These are phyloP conservation scores for Ogataea haglerorum DNA, from an alignment of 805 yeast species.

Conservation along the genomic window DNA sequence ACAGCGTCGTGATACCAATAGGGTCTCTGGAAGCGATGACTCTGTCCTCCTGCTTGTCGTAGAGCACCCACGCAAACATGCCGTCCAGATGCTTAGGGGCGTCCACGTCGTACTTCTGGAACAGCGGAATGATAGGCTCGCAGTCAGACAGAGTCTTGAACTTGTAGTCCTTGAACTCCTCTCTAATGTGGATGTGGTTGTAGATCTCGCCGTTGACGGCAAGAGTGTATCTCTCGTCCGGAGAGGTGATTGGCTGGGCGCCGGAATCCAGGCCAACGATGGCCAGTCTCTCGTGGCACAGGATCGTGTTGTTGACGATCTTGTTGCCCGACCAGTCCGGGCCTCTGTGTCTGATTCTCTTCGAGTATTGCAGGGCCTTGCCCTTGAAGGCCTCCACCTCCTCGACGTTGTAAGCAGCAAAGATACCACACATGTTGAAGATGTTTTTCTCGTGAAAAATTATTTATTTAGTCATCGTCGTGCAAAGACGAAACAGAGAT, in stretches of 20 bases:
- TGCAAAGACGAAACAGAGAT: not conserved
- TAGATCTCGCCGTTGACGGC: constrained; percentile 98
- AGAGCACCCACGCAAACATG: constrained; percentile 94
- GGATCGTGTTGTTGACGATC: constrained; percentile 71
- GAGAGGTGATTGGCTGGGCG: constrained; percentile 91
- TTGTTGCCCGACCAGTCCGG: constrained; percentile 98
- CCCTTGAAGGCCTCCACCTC: constrained; percentile 78
- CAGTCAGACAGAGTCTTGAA: constrained; percentile 91
- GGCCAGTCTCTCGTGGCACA: constrained; percentile 94
- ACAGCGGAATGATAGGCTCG: constrained; percentile 95
- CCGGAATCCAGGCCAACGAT: constrained; percentile 97
- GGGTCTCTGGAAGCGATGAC: constrained; percentile 98
- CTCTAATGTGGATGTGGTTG: constrained; percentile 90
- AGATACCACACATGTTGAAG: constrained; percentile 89
- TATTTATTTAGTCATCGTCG: constrained; percentile 9
- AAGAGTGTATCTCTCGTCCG: constrained; percentile 67
- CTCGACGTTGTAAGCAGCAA: constrained; percentile 83
- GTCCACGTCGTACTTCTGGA: constrained; percentile 79
- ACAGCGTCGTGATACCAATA: constrained; percentile 92
- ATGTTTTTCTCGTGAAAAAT: constrained; percentile 7
- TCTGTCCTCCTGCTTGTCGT: constrained; percentile 81
- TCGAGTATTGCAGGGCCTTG: constrained; percentile 85
- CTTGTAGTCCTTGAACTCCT: constrained; percentile 64
- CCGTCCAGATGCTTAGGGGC: constrained; percentile 95
- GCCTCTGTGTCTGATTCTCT: constrained; percentile 96